phyloP scores from a whole-genome alignment of 192 early-diverging fungal genomes.

The Podila horticola region DNA sequence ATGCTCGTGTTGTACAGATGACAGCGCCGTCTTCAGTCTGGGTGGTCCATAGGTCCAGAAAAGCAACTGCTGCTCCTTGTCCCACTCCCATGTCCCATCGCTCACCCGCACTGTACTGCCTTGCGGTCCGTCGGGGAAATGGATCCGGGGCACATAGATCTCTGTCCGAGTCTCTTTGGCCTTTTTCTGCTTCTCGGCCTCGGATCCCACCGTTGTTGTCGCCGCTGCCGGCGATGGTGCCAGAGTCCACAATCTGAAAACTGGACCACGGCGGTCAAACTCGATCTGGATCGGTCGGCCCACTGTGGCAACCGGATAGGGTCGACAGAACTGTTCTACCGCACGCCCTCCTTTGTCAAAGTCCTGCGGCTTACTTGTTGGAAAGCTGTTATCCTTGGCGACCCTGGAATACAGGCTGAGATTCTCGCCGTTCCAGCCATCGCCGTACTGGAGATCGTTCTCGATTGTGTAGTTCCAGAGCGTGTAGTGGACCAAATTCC shows the following conservation, averaged over 20 bases:
- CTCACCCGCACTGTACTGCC: conserved; percentile 12
- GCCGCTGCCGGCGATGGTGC: neutral
- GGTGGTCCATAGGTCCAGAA: conserved; percentile 23
- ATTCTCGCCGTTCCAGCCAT: conserved; percentile 68
- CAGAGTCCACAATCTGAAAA: conserved; percentile 13
- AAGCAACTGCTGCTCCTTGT: conserved; percentile 12
- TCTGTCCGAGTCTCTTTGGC: neutral
- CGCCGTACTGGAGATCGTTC: conserved; percentile 56
- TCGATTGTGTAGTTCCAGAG: conserved; percentile 66
- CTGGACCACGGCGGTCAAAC: conserved; percentile 25
- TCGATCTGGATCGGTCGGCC: conserved; percentile 15
- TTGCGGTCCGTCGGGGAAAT: conserved; percentile 8
- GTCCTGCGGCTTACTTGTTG: neutral
- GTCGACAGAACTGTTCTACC: conserved; percentile 45
- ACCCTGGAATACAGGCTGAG: conserved; percentile 49
- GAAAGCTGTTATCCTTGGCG: neutral
- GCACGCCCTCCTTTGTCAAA: conserved; percentile 35
- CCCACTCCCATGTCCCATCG: conserved; percentile 27
- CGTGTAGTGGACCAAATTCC: conserved; percentile 54
- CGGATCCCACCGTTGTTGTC: neutral
- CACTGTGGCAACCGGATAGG: conserved; percentile 35
- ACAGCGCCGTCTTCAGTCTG: neutral
- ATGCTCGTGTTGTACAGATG: too few species aligned
- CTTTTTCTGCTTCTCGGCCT: neutral
- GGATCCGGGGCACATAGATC: conserved; percentile 20